These are phyloP conservation scores for Plasmodium malariae DNA, from an alignment of 169 alveolate species.

Conservation along the genomic window DNA sequence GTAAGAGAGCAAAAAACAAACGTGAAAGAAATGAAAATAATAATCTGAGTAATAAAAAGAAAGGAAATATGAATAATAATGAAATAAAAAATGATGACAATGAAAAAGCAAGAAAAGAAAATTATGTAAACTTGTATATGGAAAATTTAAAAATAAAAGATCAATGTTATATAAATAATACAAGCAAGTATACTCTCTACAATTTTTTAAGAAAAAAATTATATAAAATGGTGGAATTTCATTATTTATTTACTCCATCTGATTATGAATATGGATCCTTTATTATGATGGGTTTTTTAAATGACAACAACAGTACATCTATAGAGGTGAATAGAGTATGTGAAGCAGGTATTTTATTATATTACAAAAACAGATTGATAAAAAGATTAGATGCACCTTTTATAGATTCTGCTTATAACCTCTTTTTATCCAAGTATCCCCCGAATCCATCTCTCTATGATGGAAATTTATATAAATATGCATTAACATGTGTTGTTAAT, in stretches of 20 bases:
- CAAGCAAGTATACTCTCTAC: constrained; percentile 75
- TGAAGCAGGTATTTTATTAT: constrained; percentile 92
- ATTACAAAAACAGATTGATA: constrained; percentile 89
- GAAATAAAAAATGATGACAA: constrained; percentile 31
- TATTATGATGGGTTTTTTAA: constrained; percentile 90
- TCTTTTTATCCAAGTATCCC: constrained; percentile 82
- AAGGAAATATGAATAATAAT: neutral
- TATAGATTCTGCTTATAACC: constrained; percentile 86
- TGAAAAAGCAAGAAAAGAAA: constrained; percentile 54
- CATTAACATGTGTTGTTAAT: constrained; percentile 88
- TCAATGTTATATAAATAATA: constrained; percentile 67
- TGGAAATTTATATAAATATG: constrained; percentile 85
- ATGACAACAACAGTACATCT: constrained; percentile 80
- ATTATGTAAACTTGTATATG: constrained; percentile 69
- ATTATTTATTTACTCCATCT: constrained; percentile 88
- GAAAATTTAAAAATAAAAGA: constrained; percentile 70
- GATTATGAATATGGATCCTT: constrained; percentile 88
- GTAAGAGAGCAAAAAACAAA: constrained; percentile 17
- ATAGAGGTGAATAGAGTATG: constrained; percentile 83
- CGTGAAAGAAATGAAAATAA: constrained; percentile 42
- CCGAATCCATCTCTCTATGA: constrained; percentile 76
- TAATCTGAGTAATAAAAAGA: constrained; percentile 27
- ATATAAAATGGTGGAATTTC: constrained; percentile 85
- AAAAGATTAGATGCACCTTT: constrained; percentile 90
- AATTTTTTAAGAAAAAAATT: constrained; percentile 80